phyloP scores from a whole-genome alignment of 139 green algal species.

The Deuterostichococcus epilithicus region DNA sequence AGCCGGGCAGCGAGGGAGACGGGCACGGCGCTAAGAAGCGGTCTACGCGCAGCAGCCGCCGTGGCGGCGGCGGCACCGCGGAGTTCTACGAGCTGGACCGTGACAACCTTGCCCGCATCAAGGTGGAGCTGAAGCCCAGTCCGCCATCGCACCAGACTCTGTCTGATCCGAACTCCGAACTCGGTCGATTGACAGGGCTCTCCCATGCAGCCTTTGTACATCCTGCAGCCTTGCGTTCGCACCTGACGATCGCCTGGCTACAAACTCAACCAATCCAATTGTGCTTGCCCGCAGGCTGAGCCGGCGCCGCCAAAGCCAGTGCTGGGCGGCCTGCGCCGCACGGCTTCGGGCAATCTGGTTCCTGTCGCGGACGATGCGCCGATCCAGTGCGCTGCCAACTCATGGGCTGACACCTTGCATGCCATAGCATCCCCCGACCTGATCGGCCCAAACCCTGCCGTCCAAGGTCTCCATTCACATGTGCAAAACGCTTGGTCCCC shows the following conservation, averaged over 20 bases:
- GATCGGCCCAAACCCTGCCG: background rate
- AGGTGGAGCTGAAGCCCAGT: background rate
- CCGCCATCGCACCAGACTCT: background rate
- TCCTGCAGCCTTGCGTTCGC: too few relatives aligned
- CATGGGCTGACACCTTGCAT: background rate
- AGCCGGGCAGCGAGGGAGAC: background rate
- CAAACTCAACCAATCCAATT: too few relatives aligned
- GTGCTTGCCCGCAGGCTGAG: background rate
- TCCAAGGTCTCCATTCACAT: background rate
- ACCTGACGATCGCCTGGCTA: too few relatives aligned
- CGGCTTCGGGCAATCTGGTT: background rate
- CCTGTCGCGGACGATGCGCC: background rate
- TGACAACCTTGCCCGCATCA: background rate
- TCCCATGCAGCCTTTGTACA: background rate
- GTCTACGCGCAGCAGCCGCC: background rate
- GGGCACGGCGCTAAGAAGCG: background rate
- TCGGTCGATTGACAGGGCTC: background rate
- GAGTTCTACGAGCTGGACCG: slow-evolving; percentile 8
- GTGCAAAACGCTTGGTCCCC: background rate
- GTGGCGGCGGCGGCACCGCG: background rate
- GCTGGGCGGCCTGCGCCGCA: background rate
- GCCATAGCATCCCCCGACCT: background rate
- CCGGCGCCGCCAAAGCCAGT: background rate
- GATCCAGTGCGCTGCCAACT: background rate
- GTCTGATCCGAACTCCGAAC: background rate